Percentiles rank a stretch among this genome's conserved stretches.
These are phyloP conservation scores for Fusarium praegraminearum DNA, from an alignment of 2,329 filamentous ascomycete species.

Conservation along the genomic window DNA sequence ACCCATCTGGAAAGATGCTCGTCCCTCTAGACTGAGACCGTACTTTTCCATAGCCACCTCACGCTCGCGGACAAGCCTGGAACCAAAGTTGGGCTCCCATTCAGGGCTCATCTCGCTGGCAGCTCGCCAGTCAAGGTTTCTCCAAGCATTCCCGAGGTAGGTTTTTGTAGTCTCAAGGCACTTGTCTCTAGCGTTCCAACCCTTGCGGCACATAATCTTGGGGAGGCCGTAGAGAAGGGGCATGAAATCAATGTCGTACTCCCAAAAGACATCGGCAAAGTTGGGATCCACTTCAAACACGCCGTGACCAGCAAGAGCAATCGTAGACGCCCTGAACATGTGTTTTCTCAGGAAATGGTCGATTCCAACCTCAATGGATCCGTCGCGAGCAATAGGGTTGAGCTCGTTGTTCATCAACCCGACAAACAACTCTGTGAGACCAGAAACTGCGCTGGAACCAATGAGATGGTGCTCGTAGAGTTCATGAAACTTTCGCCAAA, in stretches of 20 bases:
- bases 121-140: conserved; percentile 27
- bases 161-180: conserved; percentile 32
- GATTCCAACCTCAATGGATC: conserved; percentile 28
- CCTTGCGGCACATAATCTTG: conserved; percentile 38
- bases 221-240: conserved; percentile 40
- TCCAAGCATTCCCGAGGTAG: conserved; percentile 34
- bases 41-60: conserved; percentile 43
- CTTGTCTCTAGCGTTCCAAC: conserved; percentile 38
- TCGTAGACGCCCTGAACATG: conserved; percentile 43
- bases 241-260: conserved; percentile 44
- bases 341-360: conserved; percentile 42
- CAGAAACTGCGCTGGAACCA: conserved; percentile 32
- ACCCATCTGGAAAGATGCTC: conserved; percentile 43
- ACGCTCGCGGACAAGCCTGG: conserved; percentile 42
- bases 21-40: conserved; percentile 38
- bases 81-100: conserved; percentile 43
- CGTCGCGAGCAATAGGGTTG: not conserved
- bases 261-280: conserved; percentile 40
- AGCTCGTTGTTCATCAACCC: conserved; percentile 32
- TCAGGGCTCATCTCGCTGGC: conserved; percentile 16
- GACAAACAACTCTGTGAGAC: conserved; percentile 35
- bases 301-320: conserved; percentile 32
- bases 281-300: conserved; percentile 33
- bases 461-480: conserved; percentile 39
- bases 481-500: conserved; percentile 43